Percentiles rank a stretch among this genome's conserved stretches.
Conservation (phyloP, 2,329 filamentous ascomycete genomes). For the Blumeria hordei region DNA sequence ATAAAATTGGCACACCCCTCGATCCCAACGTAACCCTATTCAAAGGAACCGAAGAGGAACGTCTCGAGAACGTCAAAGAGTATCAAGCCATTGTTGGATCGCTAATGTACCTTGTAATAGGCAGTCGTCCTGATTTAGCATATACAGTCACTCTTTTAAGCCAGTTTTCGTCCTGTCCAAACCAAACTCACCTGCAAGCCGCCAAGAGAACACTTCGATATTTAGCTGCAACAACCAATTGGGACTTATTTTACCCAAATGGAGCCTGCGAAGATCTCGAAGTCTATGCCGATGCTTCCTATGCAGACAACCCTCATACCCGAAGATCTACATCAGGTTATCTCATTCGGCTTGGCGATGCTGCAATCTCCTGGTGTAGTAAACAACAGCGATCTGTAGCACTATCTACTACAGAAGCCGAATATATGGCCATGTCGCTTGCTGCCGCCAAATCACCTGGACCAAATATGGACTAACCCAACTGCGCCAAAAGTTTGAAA, state of each 20-base stretch:
- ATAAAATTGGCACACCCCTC: not conserved
- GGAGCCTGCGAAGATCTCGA: not conserved
- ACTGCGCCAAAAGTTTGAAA: not conserved
- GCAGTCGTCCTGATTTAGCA: not conserved
- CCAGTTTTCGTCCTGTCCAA: not conserved
- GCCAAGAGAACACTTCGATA: not conserved
- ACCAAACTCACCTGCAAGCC: not conserved
- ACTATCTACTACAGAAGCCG: not conserved
- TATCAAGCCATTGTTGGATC: constrained; percentile 1
- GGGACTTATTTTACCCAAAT: not conserved
- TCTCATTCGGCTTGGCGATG: not conserved
- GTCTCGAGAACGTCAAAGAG: not conserved
- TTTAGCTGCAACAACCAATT: not conserved
- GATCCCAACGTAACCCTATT: not conserved
- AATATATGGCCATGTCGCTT: not conserved
- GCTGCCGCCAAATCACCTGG: not conserved
- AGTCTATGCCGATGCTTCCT: not conserved
- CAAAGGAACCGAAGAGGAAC: not conserved
- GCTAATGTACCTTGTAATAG: not conserved
- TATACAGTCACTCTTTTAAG: not conserved
- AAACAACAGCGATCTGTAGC: not conserved
- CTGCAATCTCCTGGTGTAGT: not conserved
- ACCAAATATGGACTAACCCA: not conserved
- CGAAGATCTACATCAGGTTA: not conserved
- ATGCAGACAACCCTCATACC: not conserved